Base-by-base conservation (phyloP, 108 stramenopile species). In the Nannochloropsis salina region DNA sequence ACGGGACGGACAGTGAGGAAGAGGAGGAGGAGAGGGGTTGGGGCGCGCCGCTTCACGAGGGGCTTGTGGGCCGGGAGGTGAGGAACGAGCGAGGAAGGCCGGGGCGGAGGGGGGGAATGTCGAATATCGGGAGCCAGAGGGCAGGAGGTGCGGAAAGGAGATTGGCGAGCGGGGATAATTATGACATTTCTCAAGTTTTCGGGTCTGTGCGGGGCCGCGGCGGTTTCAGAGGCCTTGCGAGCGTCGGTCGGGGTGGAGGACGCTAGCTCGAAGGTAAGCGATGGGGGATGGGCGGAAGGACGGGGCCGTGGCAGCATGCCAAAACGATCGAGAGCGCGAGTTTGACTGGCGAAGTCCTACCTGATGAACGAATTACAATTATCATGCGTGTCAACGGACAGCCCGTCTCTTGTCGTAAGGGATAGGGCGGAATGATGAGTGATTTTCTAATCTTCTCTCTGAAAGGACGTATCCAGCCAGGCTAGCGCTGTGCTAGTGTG, bases 21-120 rank as follows among this genome's bases (percentile, higher is more conserved):
- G 83, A 31, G 42, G 86, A 45, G 83, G 86, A 31, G 44, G 83
- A n/a, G 83, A 80, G 20, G n/a, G 83, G 8, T 42, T 61, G 6
- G 43, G 80, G 80, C 20, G n/a, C n/a, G 61, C 61, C 61, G 2
- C 61, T n/a, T 8, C 61, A 74, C 61, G n/a, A 74, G 3, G 61
- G n/a, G 8, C 61, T 74, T 4, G 61, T 31, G 31, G 31, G 31
- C 31, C 31, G 31, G 31, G 31, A 31, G 31, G 31, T 31, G 31
- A 1, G 31, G 31, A 31, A 31, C 31, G 31, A 31, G 31, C 31
- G 31, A 31, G 31, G 31, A 31, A 31, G 31, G 31, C 31, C 31
- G 1, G 1, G 31, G 31, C 31, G 31, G 31, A 31, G 31, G 31
- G 31, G 31, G 31, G 31, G 31, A 31, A 31, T 31, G 31, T 31